phyloP scores from a whole-genome alignment of 768 basidiomycete species.

The Suillus subalutaceus region DNA sequence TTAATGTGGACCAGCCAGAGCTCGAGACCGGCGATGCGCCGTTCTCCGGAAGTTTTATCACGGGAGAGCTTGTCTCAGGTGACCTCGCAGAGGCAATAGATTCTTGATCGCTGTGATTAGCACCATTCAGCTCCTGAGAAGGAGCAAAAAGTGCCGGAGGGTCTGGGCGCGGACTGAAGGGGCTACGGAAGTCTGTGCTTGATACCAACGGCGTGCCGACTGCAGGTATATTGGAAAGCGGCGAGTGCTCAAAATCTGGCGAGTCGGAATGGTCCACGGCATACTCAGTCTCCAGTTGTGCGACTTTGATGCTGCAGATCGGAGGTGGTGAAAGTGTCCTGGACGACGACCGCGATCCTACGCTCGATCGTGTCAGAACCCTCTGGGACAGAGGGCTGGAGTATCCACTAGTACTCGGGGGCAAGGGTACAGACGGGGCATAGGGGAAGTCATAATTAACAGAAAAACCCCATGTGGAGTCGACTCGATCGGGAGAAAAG shows the following conservation, averaged over 20 bases:
- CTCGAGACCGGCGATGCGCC: conserved; percentile 23
- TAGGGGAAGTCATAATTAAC: conserved; percentile 21
- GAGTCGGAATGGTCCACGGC: conserved; percentile 24
- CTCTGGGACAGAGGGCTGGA: conserved; percentile 35
- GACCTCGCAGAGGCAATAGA: conserved; percentile 30
- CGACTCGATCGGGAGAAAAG: conserved; percentile 16
- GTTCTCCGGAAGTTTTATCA: conserved; percentile 32
- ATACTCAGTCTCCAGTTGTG: conserved; percentile 35
- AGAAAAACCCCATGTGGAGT: conserved; percentile 28
- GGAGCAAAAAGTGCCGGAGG: conserved; percentile 22
- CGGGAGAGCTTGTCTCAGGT: conserved; percentile 31
- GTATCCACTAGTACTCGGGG: conserved; percentile 32
- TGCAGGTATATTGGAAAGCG: conserved; percentile 32
- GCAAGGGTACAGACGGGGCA: conserved; percentile 34
- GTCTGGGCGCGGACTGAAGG: conserved; percentile 35
- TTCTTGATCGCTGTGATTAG: conserved; percentile 19
- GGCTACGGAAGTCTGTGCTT: conserved; percentile 20
- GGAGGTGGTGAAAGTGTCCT: conserved; percentile 9
- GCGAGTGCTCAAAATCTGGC: conserved; percentile 30
- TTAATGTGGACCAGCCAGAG: conserved; percentile 34
- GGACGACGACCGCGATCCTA: conserved; percentile 15
- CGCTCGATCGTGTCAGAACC: conserved; percentile 10
- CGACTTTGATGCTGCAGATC: conserved; percentile 26
- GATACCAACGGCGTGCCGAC: conserved; percentile 33
- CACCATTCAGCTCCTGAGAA: conserved; percentile 19